Evolutionary conservation across 495 filamentous ascomycete species (phyloP), one percentile per base, ranked within the genome.

Genomic region (Glutinoglossum americanum): DNA sequence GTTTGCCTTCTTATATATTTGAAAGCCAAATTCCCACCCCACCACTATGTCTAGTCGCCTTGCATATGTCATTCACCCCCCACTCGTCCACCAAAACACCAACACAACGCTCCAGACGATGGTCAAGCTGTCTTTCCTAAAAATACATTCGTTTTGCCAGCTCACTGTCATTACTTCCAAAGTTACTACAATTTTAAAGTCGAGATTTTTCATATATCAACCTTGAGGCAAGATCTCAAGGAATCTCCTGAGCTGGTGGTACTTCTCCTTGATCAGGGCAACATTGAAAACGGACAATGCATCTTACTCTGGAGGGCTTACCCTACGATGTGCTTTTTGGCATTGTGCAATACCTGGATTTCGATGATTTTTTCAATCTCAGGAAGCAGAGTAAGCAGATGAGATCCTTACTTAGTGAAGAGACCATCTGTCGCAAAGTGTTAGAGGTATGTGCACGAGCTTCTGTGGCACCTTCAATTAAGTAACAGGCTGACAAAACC

Each of bases 361-460:
- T 80, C 28, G 68, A 74, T 59, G 76, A 82, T 60, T 60, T 75
- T 32, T 66, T 74, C 23, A 64, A 70, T 59, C 63, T 80, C 28
- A 73, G 71, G 30, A 62, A 72, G 47, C 72, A 75, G 41, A 79
- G 78, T 62, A 72, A 68, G 10, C 66, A 72, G 17, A 71, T 88
- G 19, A 68, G 72, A 57, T 72, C 66, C 54, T 64, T 82, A 13
- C 64, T 81, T 54, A 63, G 71, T 11, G 81, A 82, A 57, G 73
- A 80, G n/a, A 74, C 73, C 9, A 79, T 87, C 49, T 80, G 81
- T 37, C 76, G 74, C 39, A 70, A 70, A 49, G 69, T 76, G 0
- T 71, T 86, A 30, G 71, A 79, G 70, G 84, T 86, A 67, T 59
- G 58, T 55, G 57, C 21, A 33, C 49, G 17, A 17, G 37, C 15